phyloP scores from a whole-genome alignment of 495 filamentous ascomycete species.

The Elasticomyces elasticus region DNA sequence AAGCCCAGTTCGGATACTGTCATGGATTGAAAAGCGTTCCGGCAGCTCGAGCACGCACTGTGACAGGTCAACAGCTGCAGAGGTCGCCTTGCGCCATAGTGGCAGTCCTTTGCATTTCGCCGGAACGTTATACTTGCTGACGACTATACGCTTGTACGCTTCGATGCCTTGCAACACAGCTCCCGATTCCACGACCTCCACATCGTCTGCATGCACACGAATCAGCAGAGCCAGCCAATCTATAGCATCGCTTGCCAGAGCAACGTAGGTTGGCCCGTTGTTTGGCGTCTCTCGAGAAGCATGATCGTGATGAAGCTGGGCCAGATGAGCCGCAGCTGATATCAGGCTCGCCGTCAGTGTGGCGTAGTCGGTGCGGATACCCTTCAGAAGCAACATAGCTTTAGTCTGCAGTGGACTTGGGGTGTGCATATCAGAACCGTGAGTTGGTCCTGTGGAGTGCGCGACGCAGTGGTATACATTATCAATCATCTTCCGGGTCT shows the following conservation, averaged over 20 bases:
- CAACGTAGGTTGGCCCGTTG: conserved; percentile 60
- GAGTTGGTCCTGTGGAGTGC: conserved; percentile 63
- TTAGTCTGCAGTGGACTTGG: conserved; percentile 67
- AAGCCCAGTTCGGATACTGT: conserved; percentile 35
- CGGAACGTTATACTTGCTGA: conserved; percentile 43
- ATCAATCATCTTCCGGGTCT: conserved; percentile 45
- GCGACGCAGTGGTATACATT: conserved; percentile 51
- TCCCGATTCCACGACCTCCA: conserved; percentile 17
- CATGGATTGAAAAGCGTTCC: conserved; percentile 44
- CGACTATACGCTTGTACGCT: conserved; percentile 52
- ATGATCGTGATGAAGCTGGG: conserved; percentile 52
- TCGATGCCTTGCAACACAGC: conserved; percentile 51
- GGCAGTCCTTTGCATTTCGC: conserved; percentile 50
- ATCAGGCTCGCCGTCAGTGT: conserved; percentile 60
- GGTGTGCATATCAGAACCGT: conserved; percentile 76
- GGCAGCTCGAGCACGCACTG: conserved; percentile 50
- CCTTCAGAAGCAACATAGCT: conserved; percentile 61
- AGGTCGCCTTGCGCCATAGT: conserved; percentile 73
- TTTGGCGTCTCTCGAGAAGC: background rate
- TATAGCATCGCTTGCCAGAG: conserved; percentile 74
- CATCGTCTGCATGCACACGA: conserved; percentile 16
- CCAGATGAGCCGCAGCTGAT: conserved; percentile 55
- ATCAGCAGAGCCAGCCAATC: conserved; percentile 55
- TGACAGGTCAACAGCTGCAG: conserved; percentile 46
- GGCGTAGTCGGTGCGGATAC: conserved; percentile 56